These are phyloP conservation scores for Flaveria bidentis DNA, from an alignment of 129 eudicot genomes.

Conservation along the genomic window DNA sequence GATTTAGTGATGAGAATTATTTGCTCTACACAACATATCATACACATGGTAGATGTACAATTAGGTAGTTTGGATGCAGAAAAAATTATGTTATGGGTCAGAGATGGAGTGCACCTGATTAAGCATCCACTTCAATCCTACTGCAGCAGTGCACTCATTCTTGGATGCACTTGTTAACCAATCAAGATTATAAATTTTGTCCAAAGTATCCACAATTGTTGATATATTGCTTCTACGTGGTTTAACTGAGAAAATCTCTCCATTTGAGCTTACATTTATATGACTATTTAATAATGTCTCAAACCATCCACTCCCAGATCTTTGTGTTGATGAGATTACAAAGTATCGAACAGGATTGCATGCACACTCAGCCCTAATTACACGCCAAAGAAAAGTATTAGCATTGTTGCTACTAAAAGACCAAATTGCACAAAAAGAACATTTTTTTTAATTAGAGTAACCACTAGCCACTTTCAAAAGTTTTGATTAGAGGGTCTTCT, in stretches of 20 bases:
- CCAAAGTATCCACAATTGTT: conserved; percentile 70
- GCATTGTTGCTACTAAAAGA: conserved; percentile 1
- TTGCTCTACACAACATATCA: neutral
- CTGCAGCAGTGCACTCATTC: conserved; percentile 89
- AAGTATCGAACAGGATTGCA: conserved; percentile 86
- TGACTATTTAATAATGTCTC: conserved; percentile 91
- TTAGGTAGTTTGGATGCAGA: conserved; percentile 12
- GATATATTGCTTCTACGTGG: conserved; percentile 70
- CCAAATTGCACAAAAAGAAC: neutral
- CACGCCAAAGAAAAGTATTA: conserved; percentile 30
- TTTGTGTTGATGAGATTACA: conserved; percentile 86
- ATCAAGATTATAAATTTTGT: conserved; percentile 73
- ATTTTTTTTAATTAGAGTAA: neutral
- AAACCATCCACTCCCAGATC: conserved; percentile 99
- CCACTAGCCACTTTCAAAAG: neutral
- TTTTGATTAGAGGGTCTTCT: neutral
- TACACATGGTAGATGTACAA: conserved; percentile 3
- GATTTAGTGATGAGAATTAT: neutral
- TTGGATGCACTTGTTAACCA: conserved; percentile 83
- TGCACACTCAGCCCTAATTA: conserved; percentile 71
- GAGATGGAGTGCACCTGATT: conserved; percentile 64
- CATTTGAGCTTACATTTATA: conserved; percentile 80
- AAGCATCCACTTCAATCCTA: conserved; percentile 98
- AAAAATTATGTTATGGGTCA: neutral
- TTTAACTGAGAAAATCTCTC: conserved; percentile 91